Conservation (phyloP, 345 rosid species). For the Moricandia arvensis region DNA sequence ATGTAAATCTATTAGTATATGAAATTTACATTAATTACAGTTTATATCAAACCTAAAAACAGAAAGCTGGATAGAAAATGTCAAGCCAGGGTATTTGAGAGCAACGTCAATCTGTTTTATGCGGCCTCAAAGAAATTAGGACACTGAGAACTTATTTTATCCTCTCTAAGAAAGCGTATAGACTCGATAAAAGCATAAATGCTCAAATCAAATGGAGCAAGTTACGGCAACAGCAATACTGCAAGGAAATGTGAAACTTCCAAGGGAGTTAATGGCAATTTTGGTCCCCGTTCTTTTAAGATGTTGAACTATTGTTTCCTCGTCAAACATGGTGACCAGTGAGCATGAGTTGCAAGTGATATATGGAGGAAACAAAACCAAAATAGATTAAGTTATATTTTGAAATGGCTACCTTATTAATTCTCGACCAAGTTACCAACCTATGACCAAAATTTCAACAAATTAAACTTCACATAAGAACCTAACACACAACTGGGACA, state of each 20-base stretch:
- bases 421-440: not conserved
- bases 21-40: not conserved
- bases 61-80: not conserved
- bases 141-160: not conserved
- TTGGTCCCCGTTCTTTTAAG: not conserved
- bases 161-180: not conserved
- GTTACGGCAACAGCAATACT: not conserved
- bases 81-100: not conserved
- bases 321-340: not conserved
- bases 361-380: not conserved
- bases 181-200: not conserved
- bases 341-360: not conserved
- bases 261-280: not conserved
- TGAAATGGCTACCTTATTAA: not conserved
- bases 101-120: not conserved
- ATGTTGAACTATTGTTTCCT: not conserved
- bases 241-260: not conserved
- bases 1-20: not conserved
- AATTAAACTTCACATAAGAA: not conserved
- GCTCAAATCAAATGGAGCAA: not conserved
- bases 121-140: not conserved
- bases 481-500: not conserved
- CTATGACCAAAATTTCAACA: not conserved
- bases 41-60: not conserved
- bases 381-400: not conserved